phyloP scores from a whole-genome alignment of 768 basidiomycete genomes.

The Rhizopogon rudus region DNA sequence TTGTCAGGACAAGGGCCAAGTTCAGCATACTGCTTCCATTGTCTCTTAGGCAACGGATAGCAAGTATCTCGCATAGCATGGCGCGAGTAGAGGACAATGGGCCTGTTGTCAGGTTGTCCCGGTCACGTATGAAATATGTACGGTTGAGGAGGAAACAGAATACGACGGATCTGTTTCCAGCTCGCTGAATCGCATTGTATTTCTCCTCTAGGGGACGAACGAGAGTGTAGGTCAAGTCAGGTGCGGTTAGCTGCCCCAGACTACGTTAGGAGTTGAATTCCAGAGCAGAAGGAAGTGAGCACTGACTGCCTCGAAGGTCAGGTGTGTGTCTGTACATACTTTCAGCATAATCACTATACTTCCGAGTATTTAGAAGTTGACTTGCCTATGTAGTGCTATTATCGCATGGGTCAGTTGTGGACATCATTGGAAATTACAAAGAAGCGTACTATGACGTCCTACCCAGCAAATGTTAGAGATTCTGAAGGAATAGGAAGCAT shows the following conservation, averaged over 20 bases:
- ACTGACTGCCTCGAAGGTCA: conserved; percentile 73
- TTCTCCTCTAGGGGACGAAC: conserved; percentile 85
- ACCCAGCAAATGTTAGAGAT: conserved; percentile 13
- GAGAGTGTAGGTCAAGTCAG: conserved; percentile 89
- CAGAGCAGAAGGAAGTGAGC: conserved; percentile 2
- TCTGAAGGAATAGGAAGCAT: not conserved
- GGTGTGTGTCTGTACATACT: conserved; percentile 65
- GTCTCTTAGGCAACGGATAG: conserved; percentile 71
- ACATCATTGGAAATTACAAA: not conserved
- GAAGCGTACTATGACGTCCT: conserved; percentile 56
- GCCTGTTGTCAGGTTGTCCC: conserved; percentile 56
- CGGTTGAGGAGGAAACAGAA: conserved; percentile 89
- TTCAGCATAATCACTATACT: conserved; percentile 1
- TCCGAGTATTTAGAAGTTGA: not conserved
- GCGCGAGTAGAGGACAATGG: conserved; percentile 74
- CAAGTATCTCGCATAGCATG: conserved; percentile 84
- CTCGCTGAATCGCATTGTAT: conserved; percentile 65
- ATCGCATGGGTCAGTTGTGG: not conserved
- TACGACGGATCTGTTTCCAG: conserved; percentile 77
- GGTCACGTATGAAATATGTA: conserved; percentile 78
- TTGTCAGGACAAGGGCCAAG: conserved; percentile 67
- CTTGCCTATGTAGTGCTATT: conserved; percentile 66
- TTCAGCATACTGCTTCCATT: conserved; percentile 65
- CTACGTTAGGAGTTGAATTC: conserved; percentile 7
- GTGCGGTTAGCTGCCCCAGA: conserved; percentile 58